These are phyloP conservation scores for Aureobasidium vineae DNA, from an alignment of 2,329 filamentous ascomycete species.

Conservation along the genomic window DNA sequence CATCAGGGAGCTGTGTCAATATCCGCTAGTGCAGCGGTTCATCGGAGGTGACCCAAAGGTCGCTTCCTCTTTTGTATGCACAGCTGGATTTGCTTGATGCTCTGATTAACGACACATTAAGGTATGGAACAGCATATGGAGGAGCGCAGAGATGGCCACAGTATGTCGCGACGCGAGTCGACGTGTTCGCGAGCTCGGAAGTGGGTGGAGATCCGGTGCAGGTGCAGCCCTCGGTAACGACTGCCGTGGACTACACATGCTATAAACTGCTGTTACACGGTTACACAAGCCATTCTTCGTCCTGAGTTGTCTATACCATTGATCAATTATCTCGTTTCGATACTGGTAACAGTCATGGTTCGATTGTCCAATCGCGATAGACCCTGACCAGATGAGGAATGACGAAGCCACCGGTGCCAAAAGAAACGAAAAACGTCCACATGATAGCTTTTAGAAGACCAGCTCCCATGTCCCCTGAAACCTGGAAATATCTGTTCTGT, in stretches of 20 bases:
- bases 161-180: neutral
- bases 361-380: neutral
- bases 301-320: neutral
- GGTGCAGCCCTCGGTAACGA: neutral
- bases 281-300: neutral
- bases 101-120: neutral
- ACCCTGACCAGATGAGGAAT: constrained; percentile 2
- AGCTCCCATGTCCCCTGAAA: neutral
- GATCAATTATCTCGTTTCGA: neutral
- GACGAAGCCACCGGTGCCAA: constrained; percentile 14
- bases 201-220: constrained; percentile 15
- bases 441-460: neutral
- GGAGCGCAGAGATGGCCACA: too few species aligned
- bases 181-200: constrained; percentile 4
- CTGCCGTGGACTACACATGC: constrained; percentile 5
- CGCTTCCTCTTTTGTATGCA: constrained; percentile 31
- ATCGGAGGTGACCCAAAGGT: constrained; percentile 29
- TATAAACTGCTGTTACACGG: constrained; percentile 1
- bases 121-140: neutral
- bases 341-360: neutral
- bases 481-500: neutral
- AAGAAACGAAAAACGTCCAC: constrained; percentile 20
- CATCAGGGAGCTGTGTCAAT: constrained; percentile 29
- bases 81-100: constrained; percentile 5
- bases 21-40: constrained; percentile 31